phyloP scores from a whole-genome alignment of 2,329 filamentous ascomycete species.

The Aspergillus sp. region DNA sequence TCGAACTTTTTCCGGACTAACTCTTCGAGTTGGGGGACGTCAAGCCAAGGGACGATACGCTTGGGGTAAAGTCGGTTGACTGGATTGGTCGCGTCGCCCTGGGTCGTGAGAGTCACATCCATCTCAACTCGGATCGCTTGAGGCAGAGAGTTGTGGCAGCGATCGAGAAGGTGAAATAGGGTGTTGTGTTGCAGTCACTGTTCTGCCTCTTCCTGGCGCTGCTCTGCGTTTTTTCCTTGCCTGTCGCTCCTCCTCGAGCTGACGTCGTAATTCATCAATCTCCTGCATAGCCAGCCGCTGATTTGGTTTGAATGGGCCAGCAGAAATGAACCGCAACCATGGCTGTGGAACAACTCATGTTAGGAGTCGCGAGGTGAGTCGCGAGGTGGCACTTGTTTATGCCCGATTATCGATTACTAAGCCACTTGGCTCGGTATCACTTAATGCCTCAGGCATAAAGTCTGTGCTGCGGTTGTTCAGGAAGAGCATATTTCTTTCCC shows the following conservation, averaged over 20 bases:
- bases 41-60: constrained; percentile 13
- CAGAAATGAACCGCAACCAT: too few relatives aligned
- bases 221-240: constrained; percentile 12
- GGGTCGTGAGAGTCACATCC: constrained; percentile 15
- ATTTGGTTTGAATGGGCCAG: not conserved
- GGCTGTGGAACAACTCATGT: too few relatives aligned
- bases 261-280: not conserved
- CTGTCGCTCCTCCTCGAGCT: constrained; percentile 5
- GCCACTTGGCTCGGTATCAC: too few relatives aligned
- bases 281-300: too few relatives aligned
- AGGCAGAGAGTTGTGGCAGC: constrained; percentile 13
- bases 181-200: constrained; percentile 11
- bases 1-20: constrained; percentile 16
- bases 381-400: too few relatives aligned
- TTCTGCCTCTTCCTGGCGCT: constrained; percentile 12
- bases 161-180: constrained; percentile 14
- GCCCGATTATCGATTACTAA: too few relatives aligned
- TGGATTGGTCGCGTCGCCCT: constrained; percentile 14
- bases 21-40: constrained; percentile 16
- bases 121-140: constrained; percentile 15
- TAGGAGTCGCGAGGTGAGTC: too few relatives aligned
- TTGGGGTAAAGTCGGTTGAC: constrained; percentile 12
- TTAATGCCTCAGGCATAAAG: too few relatives aligned
- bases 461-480: too few relatives aligned
- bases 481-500: too few relatives aligned